Base-by-base conservation (phyloP, 75 land plant species). In the Picea glauca region DNA sequence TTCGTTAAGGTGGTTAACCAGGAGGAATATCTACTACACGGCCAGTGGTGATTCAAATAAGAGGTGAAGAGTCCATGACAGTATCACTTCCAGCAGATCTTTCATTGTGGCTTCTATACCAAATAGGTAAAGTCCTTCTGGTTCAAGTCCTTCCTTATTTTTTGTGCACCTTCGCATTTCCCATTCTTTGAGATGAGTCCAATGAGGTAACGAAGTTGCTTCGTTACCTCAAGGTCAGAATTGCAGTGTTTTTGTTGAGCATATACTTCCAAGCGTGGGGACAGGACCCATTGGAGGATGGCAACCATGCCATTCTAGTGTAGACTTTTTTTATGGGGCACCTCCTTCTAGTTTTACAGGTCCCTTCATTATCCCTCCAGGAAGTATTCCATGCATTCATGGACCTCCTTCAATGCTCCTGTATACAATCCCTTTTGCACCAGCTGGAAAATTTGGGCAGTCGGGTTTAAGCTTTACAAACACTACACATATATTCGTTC, bases 341-440 rank as follows among this genome's bases (percentile, higher is more conserved):
- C 91, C 92, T 30, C 91, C 92, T 30, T 87, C 93, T 60, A 92
- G 98, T 62, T 95, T 84, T 76, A 68, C 90, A 77, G 96, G 89
- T 32, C 94, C 92, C 40, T 96, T 89, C 80, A 88, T 96, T 62
- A 85, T 81, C 76, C 91, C 93, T 30, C 84, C 88, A 43, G 97
- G 90, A 62, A 88, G 90, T 30, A 89, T 96, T 46, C 85, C 96
- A 31, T 88, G 91, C 61, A 86, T 91, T 13, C 95, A 93, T 66
- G 92, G 93, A 33, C 94, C 93, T n/a, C 95, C 98, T 3, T 98
- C 94, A 26, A 94, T 94, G 93, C 87, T 96, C 56, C 88, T 96
- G 8, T 96, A 96, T 81, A 56, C 56, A 50, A 93, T 88, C 57
- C 92, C 89, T 70, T 96, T 96, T 88, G 90, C 97, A 35, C 85